Percentiles rank a stretch among this genome's conserved stretches.
Evolutionary conservation across 257 asterid species (phyloP).

Genomic region (Ilex asprella): DNA sequence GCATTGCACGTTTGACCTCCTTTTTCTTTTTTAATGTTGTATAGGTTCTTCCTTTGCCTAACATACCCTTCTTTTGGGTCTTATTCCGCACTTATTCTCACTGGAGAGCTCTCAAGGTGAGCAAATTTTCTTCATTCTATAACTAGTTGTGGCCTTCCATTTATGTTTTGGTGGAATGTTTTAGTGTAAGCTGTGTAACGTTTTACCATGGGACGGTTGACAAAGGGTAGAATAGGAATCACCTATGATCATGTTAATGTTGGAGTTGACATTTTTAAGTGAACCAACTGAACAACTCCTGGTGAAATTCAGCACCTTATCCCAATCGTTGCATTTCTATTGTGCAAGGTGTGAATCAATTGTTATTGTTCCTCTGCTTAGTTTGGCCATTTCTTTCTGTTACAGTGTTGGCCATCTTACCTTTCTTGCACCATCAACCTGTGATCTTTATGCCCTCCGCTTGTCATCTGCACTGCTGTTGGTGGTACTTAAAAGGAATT

Average conservation of each 20-base stretch:
- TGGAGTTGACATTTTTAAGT: background rate
- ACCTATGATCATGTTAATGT: background rate
- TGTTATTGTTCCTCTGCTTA: too few species aligned
- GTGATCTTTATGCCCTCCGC: too few species aligned
- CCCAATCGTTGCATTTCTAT: too few species aligned
- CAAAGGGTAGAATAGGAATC: background rate
- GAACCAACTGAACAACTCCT: too few species aligned
- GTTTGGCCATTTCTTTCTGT: too few species aligned
- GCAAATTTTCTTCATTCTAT: conserved; percentile 3
- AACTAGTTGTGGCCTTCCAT: background rate
- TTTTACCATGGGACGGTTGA: background rate
- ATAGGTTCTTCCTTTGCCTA: conserved; percentile 97
- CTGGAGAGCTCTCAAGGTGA: conserved; percentile 97
- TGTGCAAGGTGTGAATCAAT: too few species aligned
- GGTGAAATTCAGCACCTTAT: too few species aligned
- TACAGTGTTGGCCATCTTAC: too few species aligned
- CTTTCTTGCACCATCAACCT: too few species aligned
- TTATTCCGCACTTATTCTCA: conserved; percentile 92
- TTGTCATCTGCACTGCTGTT: too few species aligned
- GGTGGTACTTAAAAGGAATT: too few species aligned
- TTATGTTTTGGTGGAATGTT: background rate
- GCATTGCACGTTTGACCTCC: background rate
- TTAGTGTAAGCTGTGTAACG: background rate
- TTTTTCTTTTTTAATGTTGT: conserved; percentile 3
- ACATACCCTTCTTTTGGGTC: conserved; percentile 92